Evolutionary conservation across 768 basidiomycete genomes (phyloP), one percentile per base, ranked within the genome.

Genomic region (Termitomyces sp.): DNA sequence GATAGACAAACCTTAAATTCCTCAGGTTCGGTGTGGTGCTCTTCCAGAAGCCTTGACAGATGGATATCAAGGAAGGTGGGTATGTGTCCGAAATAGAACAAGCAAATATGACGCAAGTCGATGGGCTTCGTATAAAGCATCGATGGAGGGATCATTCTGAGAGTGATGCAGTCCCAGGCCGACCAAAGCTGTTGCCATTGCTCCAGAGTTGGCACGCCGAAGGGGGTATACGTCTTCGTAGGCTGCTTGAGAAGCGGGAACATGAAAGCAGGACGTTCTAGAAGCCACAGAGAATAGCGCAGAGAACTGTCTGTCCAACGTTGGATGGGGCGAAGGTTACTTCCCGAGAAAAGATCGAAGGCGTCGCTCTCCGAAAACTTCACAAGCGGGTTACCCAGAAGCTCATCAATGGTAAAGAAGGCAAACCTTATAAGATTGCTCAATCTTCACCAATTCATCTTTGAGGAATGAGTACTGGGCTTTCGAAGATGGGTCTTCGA

Each of bases 81-180:
- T 46, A 98, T 93, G 69, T 98, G 97, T 0, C 96, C 96, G 13
- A 93, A 68, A 72, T 98, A 98, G 75, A 99, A 99, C n/a, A 98
- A 79, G 67, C 94, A 96, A 56, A 96, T 94, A 71, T 98, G 95
- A 32, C 97, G 82, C 46, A 98, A 76, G 67, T 97, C 88, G 60
- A 98, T 98, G 3, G 96, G 95, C 69, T 92, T 96, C 68, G 91
- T 78, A 69, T 87, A 87, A 26, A 96, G 77, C 89, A 98, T 91
- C 27, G 86, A 82, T 20, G 81, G 75, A 0, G 94, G 88, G 55
- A 98, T 93, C 94, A 98, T 96, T 47, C 80, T 80, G 57, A 84
- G 76, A 13, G 91, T 92, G 48, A 95, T 76, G 46, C 79, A 84
- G 69, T 98, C 94, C 96, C 95, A 99, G 3, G 83, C 81, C 1